Base-by-base conservation (phyloP, 2,329 filamentous ascomycete species). In the Pyrenophora teres region DNA sequence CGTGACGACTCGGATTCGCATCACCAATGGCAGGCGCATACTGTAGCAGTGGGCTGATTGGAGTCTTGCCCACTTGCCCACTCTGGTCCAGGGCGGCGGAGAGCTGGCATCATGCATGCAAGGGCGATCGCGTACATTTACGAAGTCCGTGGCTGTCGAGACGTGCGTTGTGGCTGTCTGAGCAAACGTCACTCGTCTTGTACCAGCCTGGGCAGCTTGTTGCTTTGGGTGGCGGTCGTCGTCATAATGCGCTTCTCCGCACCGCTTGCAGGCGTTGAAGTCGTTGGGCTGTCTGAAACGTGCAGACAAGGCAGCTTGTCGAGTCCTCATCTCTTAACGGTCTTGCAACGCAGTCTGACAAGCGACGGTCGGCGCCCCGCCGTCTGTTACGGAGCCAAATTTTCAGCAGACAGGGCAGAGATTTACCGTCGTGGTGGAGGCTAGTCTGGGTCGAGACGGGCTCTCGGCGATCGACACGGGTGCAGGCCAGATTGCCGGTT, bases 131-230 rank as follows among this genome's bases (percentile, higher is more conserved):
- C 27, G 25, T 31, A n/a, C 38, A n/a, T 23, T 48, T 36, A 30
- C n/a, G 18, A 41, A 39, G 36, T 33, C 25, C 36, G 39, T 37
- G 35, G 36, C 30, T 33, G 6, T 42, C 32, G 25, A 21, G 19
- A 48, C 15, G 12, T 36, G 36, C 12, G 27, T 7, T 50, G 64
- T 67, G 64, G 64, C 63, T 66, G 62, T 63, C 60, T 67, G 63
- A 60, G 57, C 62, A 19, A 40, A 57, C 63, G 64, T 67, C 64
- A 65, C 56, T 23, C 15, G 39, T 54, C 46, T 50, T 27, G 23
- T 37, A 33, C 36, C 31, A 39, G 37, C 35, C 40, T n/a, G 27
- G 39, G 38, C 36, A 40, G 44, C 16, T 36, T 41, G 21, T 40
- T 30, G 31, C 30, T 37, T 33, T 18, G 18, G 32, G 21, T 43